Conservation (phyloP, 1,139 yeast genomes). For the Blastobotrys petasosporus region DNA sequence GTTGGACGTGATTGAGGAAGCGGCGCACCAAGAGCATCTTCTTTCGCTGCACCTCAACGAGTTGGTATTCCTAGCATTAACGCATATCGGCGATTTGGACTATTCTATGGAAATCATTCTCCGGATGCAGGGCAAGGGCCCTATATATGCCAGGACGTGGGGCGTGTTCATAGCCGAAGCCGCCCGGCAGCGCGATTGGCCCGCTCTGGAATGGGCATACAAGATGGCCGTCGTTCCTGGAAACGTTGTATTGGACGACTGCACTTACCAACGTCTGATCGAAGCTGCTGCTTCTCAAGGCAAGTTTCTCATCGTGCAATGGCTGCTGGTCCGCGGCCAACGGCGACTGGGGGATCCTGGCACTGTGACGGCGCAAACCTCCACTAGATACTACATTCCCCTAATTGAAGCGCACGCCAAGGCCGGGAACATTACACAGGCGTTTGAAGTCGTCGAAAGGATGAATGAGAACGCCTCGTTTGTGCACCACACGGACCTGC, state of each 20-base stretch:
- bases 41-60: conserved; percentile 25
- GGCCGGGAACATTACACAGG: conserved; percentile 15
- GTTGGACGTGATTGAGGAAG: conserved; percentile 23
- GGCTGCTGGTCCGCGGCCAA: conserved; percentile 26
- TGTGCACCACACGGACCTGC: conserved; percentile 20
- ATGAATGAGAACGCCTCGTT: conserved; percentile 22
- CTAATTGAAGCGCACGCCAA: conserved; percentile 28
- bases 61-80: conserved; percentile 25
- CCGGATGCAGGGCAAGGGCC: conserved; percentile 20
- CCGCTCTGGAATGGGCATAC: conserved; percentile 28
- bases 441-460: conserved; percentile 19
- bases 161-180: conserved; percentile 30
- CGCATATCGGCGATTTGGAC: conserved; percentile 28
- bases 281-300: conserved; percentile 26
- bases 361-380: not conserved
- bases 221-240: conserved; percentile 31
- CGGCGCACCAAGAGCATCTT: conserved; percentile 20
- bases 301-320: conserved; percentile 25
- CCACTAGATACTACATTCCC: conserved; percentile 15
- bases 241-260: conserved; percentile 29
- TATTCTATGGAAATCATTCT: conserved; percentile 27
- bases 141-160: conserved; percentile 32
- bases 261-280: conserved; percentile 26
- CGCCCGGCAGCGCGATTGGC: conserved; percentile 23
- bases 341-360: not conserved